Evolutionary conservation across 192 early-diverging fungal species (phyloP).

Genomic region (Coemansia sp.): DNA sequence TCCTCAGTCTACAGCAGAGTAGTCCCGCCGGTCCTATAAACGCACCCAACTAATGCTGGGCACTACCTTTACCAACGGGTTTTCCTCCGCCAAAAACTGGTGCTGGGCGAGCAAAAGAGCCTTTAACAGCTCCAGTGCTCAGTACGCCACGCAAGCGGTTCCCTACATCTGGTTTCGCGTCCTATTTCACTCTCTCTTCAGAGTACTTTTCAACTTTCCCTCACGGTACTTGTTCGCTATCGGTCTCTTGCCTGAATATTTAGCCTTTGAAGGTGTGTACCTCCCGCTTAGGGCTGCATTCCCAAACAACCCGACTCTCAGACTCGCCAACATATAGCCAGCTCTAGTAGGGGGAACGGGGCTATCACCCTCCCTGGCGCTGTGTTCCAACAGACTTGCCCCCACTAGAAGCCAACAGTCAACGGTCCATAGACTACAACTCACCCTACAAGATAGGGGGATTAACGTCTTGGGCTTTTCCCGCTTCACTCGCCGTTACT

Average conservation of each 20-base stretch:
- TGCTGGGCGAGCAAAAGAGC: slow-evolving; percentile 25
- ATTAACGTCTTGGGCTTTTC: slow-evolving; percentile 71
- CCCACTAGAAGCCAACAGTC: slow-evolving; percentile 43
- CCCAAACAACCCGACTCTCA: slow-evolving; percentile 76
- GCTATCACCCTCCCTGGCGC: slow-evolving; percentile 76
- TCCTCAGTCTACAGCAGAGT: slow-evolving; percentile 61
- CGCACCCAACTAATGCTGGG: slow-evolving; percentile 54
- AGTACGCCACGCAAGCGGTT: slow-evolving; percentile 51
- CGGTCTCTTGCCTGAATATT: slow-evolving; percentile 80
- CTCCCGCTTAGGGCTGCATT: slow-evolving; percentile 74
- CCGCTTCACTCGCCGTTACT: slow-evolving; percentile 79
- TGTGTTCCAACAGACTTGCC: slow-evolving; percentile 68
- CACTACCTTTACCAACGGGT: slow-evolving; percentile 48
- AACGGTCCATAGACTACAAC: slow-evolving; percentile 65
- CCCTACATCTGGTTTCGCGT: slow-evolving; percentile 84
- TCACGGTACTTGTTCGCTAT: slow-evolving; percentile 89
- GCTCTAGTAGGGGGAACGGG: slow-evolving; percentile 54
- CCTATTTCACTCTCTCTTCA: slow-evolving; percentile 84
- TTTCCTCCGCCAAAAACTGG: slow-evolving; percentile 58
- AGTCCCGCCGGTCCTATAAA: slow-evolving; percentile 59
- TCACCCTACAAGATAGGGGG: slow-evolving; percentile 18
- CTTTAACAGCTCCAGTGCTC: background rate
- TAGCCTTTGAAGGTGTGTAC: slow-evolving; percentile 80
- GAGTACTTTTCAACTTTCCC: slow-evolving; percentile 85
- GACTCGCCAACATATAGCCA: slow-evolving; percentile 12